phyloP scores from a whole-genome alignment of 345 rosid genomes.

The Nephelium lappaceum region DNA sequence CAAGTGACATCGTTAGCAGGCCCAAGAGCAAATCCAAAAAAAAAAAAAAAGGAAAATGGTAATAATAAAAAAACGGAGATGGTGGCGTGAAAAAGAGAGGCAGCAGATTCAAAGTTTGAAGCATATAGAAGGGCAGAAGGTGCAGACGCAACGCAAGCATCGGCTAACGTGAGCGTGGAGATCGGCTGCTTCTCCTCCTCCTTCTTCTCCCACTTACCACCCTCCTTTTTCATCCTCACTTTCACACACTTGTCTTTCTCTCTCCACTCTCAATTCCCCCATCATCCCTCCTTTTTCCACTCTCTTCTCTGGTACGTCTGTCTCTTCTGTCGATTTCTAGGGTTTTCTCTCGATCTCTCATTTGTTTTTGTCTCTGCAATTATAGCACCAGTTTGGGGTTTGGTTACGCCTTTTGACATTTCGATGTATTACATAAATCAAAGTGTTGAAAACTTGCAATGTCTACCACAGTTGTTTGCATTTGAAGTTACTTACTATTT shows the following conservation, averaged over 20 bases:
- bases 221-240: not conserved
- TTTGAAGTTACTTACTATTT: not conserved
- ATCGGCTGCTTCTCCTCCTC: conserved; percentile 1
- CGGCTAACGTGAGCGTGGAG: conserved; percentile 1
- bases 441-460: not conserved
- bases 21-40: too few relatives aligned
- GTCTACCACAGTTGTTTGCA: not conserved
- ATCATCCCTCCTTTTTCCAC: not conserved
- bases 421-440: not conserved
- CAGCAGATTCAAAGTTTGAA: conserved; percentile 2
- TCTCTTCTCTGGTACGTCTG: conserved; percentile 12
- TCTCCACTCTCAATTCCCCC: not conserved
- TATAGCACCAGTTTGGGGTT: not conserved
- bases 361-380: not conserved
- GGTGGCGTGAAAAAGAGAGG: conserved; percentile 11
- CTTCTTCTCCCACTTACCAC: not conserved
- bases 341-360: not conserved
- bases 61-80: not conserved
- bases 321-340: not conserved
- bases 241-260: not conserved
- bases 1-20: too few relatives aligned
- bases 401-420: not conserved
- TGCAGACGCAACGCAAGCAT: conserved; percentile 5
- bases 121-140: not conserved
- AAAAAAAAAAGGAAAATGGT: too few relatives aligned